phyloP scores from a whole-genome alignment of 1,284 basidiomycete genomes.

The Gomphus sp. region DNA sequence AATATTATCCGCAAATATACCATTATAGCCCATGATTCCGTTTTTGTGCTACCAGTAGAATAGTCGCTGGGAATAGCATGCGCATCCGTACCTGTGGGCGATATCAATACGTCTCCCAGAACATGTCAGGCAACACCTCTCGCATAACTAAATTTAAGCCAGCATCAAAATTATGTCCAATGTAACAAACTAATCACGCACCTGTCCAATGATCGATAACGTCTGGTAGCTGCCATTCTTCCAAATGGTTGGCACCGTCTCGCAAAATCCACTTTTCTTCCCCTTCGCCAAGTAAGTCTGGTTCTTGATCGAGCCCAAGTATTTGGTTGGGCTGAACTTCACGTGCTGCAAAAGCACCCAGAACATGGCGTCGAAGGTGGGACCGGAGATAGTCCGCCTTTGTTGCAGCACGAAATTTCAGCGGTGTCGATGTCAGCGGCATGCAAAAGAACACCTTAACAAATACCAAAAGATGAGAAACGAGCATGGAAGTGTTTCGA shows the following conservation, averaged over 20 bases:
- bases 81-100: not conserved
- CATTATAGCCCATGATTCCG: not conserved
- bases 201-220: conserved; percentile 69
- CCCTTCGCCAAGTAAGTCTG: conserved; percentile 23
- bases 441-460: conserved; percentile 73
- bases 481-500: not conserved
- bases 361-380: conserved; percentile 47
- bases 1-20: not conserved
- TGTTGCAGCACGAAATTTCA: conserved; percentile 55
- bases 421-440: conserved; percentile 34
- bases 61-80: not conserved
- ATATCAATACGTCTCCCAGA: conserved; percentile 54
- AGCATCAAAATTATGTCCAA: conserved; percentile 5
- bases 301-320: conserved; percentile 20
- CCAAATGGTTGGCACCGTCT: conserved; percentile 52
- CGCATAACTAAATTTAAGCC: conserved; percentile 26
- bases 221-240: conserved; percentile 49
- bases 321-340: conserved; percentile 48
- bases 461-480: conserved; percentile 5
- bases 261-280: conserved; percentile 41
- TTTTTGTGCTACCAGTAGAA: not conserved
- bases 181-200: conserved; percentile 27
- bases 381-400: conserved; percentile 58
- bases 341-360: conserved; percentile 30
- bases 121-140: conserved; percentile 42